These are phyloP conservation scores for Cercophora newfieldiana DNA, from an alignment of 495 filamentous ascomycete genomes.

Conservation along the genomic window DNA sequence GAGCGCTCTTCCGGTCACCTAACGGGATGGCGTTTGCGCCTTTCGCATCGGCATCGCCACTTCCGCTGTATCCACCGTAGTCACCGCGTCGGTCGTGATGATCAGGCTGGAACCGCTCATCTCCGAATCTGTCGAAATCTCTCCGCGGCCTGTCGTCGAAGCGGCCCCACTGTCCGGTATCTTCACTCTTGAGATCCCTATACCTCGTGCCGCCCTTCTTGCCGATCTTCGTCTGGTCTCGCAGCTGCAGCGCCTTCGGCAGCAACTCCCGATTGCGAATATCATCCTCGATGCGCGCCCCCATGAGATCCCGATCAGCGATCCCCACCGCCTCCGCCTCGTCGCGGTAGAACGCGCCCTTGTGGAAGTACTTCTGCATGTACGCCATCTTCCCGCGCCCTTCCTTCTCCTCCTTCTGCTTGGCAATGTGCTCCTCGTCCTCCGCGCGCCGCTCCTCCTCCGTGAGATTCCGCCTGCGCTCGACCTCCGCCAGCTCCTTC, in stretches of 20 bases:
- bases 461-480: conserved; percentile 82
- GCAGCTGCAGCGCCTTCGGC: conserved; percentile 89
- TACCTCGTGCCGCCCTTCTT: conserved; percentile 91
- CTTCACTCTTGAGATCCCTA: conserved; percentile 83
- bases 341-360: conserved; percentile 91
- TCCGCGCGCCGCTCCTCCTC: conserved; percentile 85
- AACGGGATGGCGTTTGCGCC: conserved; percentile 64
- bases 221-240: conserved; percentile 91
- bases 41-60: conserved; percentile 40
- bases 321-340: conserved; percentile 72
- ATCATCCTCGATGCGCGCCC: conserved; percentile 74
- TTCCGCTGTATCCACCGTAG: conserved; percentile 16
- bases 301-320: conserved; percentile 77
- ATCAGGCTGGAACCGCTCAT: conserved; percentile 76
- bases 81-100: conserved; percentile 42
- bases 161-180: conserved; percentile 83
- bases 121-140: conserved; percentile 47
- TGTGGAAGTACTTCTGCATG: conserved; percentile 97
- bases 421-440: conserved; percentile 72
- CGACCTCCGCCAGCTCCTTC: conserved; percentile 84
- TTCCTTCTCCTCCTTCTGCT: conserved; percentile 86
- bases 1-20: conserved; percentile 54
- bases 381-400: conserved; percentile 79
- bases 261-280: conserved; percentile 75
- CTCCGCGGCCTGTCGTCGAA: conserved; percentile 56